Percentiles rank a stretch among this genome's conserved stretches.
Evolutionary conservation across 352 stramenopile genomes (phyloP).

Genomic region (Phytophthora pisi): DNA sequence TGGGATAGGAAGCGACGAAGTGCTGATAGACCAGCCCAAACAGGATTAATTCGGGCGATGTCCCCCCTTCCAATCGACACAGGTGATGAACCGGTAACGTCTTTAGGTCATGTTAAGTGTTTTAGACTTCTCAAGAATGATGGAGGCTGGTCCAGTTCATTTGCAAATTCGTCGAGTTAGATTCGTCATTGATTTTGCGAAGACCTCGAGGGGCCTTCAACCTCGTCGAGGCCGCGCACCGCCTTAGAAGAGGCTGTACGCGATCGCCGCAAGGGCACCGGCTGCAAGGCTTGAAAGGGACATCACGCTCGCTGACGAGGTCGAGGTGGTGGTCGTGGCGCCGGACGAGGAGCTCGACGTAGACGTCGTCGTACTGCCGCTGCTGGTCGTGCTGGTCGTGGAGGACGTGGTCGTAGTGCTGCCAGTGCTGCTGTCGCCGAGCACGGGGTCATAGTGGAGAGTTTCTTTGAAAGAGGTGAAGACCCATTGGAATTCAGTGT

Average conservation of each 20-base stretch:
- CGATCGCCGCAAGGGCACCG: slow-evolving; percentile 8
- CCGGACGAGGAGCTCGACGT: slow-evolving; percentile 7
- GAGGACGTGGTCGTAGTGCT: background rate
- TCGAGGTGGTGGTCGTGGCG: background rate
- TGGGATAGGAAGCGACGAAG: too few species aligned
- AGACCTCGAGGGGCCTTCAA: too few species aligned
- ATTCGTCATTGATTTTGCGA: too few species aligned
- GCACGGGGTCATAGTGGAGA: slow-evolving; percentile 63
- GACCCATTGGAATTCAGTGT: slow-evolving; percentile 41
- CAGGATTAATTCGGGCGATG: too few species aligned
- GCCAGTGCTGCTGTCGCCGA: slow-evolving; percentile 22
- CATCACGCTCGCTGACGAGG: slow-evolving; percentile 14
- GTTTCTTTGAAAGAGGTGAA: slow-evolving; percentile 44
- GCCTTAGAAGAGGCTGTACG: slow-evolving; percentile 24
- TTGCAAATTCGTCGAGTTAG: too few species aligned
- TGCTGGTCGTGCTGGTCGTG: slow-evolving; percentile 4
- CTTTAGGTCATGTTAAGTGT: too few species aligned
- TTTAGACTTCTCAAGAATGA: too few species aligned
- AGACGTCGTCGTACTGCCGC: background rate
- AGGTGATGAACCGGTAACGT: too few species aligned
- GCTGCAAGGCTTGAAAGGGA: slow-evolving; percentile 17
- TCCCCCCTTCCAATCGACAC: too few species aligned
- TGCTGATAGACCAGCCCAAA: too few species aligned
- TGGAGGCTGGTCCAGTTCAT: too few species aligned
- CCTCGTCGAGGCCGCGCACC: too few species aligned